Conservation (phyloP, 139 green algal genomes). For the Haematococcus sp. region DNA sequence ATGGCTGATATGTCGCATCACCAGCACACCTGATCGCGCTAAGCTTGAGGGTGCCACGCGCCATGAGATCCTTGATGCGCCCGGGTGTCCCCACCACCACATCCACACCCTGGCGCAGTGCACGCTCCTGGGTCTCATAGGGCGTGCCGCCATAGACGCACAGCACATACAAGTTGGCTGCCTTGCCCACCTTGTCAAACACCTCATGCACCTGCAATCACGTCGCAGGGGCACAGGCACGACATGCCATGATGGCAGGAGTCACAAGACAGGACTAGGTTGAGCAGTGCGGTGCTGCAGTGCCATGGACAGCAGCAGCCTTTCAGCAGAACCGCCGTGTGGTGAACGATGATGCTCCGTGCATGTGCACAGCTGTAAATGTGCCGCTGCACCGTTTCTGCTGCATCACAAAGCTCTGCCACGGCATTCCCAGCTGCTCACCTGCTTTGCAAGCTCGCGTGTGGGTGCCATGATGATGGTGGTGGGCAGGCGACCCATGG, state of each 20-base stretch:
- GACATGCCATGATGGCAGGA: too few relatives aligned
- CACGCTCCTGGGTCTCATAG: constrained; percentile 75
- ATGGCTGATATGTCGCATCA: too few relatives aligned
- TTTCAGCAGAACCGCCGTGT: too few relatives aligned
- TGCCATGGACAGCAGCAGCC: too few relatives aligned
- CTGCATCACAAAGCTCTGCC: too few relatives aligned
- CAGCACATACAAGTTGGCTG: constrained; percentile 64
- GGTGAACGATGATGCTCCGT: too few relatives aligned
- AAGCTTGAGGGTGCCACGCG: constrained; percentile 83
- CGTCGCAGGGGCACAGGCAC: too few relatives aligned
- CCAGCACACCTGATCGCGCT: constrained; percentile 50
- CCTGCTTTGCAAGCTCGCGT: constrained; percentile 97
- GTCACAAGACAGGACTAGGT: too few relatives aligned
- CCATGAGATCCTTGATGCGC: constrained; percentile 93
- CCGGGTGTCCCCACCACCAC: constrained; percentile 95
- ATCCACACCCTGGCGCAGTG: constrained; percentile 84
- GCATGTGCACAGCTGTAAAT: too few relatives aligned
- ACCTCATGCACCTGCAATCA: constrained; percentile 78
- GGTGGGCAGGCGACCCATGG: constrained; percentile 52
- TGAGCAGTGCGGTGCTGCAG: too few relatives aligned
- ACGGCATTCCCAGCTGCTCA: constrained; percentile 26
- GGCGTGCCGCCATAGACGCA: constrained; percentile 95
- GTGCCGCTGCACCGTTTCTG: too few relatives aligned
- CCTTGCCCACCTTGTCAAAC: constrained; percentile 83
- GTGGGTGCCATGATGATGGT: constrained; percentile 94